Base-by-base conservation (phyloP, 2,329 filamentous ascomycete species). In the Cordyceps tenuipes region DNA sequence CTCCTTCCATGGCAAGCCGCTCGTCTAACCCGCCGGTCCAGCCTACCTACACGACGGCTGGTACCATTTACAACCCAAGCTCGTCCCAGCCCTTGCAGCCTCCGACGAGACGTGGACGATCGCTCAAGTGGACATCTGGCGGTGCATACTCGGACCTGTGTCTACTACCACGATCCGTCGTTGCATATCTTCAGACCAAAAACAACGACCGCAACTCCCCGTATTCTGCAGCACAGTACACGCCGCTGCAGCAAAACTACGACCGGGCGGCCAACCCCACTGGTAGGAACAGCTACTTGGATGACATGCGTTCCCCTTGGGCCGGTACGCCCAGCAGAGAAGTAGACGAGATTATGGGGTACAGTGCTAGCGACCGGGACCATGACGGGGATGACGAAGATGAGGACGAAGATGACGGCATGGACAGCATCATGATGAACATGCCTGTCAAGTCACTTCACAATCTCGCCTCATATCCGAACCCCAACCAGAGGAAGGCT, bases 401-500 rank as follows among this genome's bases (percentile, higher is more conserved):
- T 13, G 63, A 68, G 43, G 70, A 69, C 7, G 68, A 66, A 31
- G 69, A 71, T 10, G 62, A 64, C 34, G 62, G 62, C 7, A 67
- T 67, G 57, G 68, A 72, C 21, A 63, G 66, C 21, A 67, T 71
- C 1, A 66, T 76, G 54, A 69, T 72, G 61, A 75, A 69, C 50
- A 71, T 76, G 63, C 71, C 73, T 13, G 73, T 78, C 65, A 81
- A 82, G 65, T 77, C 75, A 34, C 72, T 83, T 23, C 76, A 77
- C 44, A 83, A 79, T 64, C 67, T 83, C 64, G 81, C 81, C 17
- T 83, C 81, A 1, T 83, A 82, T 64, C 73, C 77, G 5, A 84
- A 84, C 63, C 80, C 80, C 8, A 77, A 73, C 67, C 81, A 82
- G 67, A 77, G 78, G 68, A 71, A 69, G 47, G 81, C 81, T 61